These are phyloP conservation scores for Irpex lacteus DNA, from an alignment of 1,284 basidiomycete genomes.

Conservation along the genomic window DNA sequence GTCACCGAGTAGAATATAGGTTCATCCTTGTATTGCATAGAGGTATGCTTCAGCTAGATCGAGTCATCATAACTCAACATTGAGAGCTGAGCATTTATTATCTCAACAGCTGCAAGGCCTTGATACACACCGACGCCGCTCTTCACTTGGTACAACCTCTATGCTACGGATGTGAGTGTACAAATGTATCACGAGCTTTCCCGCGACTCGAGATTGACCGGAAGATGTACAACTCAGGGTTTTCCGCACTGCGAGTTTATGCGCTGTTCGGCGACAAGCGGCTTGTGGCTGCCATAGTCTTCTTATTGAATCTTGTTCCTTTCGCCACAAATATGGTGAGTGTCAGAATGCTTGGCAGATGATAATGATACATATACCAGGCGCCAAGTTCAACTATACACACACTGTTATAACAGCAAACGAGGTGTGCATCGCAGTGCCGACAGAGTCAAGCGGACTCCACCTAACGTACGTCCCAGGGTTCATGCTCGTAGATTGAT, in stretches of 20 bases:
- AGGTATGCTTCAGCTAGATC: neutral
- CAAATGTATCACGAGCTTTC: neutral
- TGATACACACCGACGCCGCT: neutral
- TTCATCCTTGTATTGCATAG: neutral
- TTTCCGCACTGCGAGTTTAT: neutral
- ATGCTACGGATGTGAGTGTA: neutral
- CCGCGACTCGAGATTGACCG: neutral
- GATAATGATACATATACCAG: neutral
- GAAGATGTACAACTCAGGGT: neutral
- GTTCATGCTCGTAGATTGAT: too few species aligned
- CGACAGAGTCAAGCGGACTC: too few species aligned
- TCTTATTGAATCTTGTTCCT: neutral
- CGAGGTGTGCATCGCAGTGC: too few species aligned
- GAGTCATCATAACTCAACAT: neutral
- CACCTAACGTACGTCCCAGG: too few species aligned
- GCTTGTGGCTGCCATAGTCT: neutral
- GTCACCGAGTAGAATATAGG: neutral
- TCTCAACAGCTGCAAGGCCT: neutral
- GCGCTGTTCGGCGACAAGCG: neutral
- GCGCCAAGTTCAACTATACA: neutral
- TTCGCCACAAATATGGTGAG: neutral
- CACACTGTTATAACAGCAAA: neutral
- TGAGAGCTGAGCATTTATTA: neutral
- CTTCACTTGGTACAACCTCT: neutral
- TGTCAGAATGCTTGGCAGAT: rapidly evolving